Evolutionary conservation across 2,329 filamentous ascomycete genomes (phyloP), one percentile per base, ranked within the genome.

Genomic region (Ophiostoma populinum): DNA sequence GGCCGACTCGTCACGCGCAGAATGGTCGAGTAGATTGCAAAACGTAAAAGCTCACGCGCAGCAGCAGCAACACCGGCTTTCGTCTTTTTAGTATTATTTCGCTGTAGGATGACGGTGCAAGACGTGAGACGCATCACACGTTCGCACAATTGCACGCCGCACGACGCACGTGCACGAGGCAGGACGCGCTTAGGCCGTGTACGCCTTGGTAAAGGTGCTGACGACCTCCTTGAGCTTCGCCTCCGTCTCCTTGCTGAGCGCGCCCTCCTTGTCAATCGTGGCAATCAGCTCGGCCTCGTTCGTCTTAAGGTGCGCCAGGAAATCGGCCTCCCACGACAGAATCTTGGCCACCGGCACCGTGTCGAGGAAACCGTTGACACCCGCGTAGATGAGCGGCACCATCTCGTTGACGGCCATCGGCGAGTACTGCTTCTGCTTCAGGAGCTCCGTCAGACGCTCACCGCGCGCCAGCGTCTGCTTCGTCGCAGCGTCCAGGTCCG

Each of bases 361-460:
- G 68, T 98, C 90, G 49, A 98, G 77, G 65, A 72, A 67, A 70
- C 90, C 90, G 67, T 95, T 95, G 67, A 98, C 83, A 92, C 90
- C 90, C 48, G 90, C 87, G 65, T 74, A 98, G 73, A 98, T 95
- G 50, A 98, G 77, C 50, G 90, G 90, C 69, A 98, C 90, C 87
- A 95, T 95, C 71, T 98, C 87, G 71, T 92, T 90, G 58, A 95
- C 87, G 50, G 83, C 81, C 86, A 94, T 94, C 20, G 90, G 90
- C 31, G 73, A 78, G 75, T 95, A 98, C 69, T 98, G 90, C 76
- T 93, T 94, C 75, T 98, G 90, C 80, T 95, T 95, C 55, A 94
- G 80, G 49, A 94, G 81, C 75, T 95, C 87, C 51, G 87, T 94
- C 57, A 86, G 70, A 71, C 90, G 86, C 72, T 95, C 87, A 81